phyloP scores from a whole-genome alignment of 805 yeast species.

The Brettanomyces anomalus region DNA sequence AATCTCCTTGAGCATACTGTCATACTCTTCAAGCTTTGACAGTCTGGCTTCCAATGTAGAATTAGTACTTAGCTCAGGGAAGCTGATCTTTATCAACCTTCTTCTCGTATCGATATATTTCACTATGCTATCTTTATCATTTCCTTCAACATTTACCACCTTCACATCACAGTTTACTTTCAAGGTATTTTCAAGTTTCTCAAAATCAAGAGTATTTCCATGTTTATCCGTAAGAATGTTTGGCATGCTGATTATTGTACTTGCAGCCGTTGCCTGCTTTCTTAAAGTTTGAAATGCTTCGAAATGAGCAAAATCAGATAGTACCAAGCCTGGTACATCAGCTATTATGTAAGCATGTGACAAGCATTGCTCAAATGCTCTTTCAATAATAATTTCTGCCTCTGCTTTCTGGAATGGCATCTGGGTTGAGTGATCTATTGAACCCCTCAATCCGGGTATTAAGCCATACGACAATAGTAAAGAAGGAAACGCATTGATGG shows the following conservation, averaged over 20 bases:
- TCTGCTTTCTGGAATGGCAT: constrained; percentile 22
- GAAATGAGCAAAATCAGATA: constrained; percentile 36
- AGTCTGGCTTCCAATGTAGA: constrained; percentile 33
- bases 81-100: constrained; percentile 52
- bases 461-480: constrained; percentile 19
- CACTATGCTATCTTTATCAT: constrained; percentile 36
- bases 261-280: constrained; percentile 43
- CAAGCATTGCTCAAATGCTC: constrained; percentile 30
- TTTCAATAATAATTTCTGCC: constrained; percentile 11
- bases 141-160: constrained; percentile 28
- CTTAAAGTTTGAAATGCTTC: constrained; percentile 39
- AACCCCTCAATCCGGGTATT: constrained; percentile 21
- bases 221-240: constrained; percentile 29
- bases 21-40: constrained; percentile 16
- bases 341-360: constrained; percentile 52
- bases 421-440: constrained; percentile 23
- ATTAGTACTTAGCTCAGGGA: constrained; percentile 35
- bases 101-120: constrained; percentile 54
- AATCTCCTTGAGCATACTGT: constrained; percentile 37
- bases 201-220: constrained; percentile 29
- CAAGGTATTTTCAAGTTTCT: constrained; percentile 32
- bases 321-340: constrained; percentile 42
- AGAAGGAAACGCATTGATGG: constrained; percentile 16
- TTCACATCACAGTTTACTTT: constrained; percentile 44
- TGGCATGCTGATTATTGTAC: constrained; percentile 54